phyloP scores from a whole-genome alignment of 2,329 filamentous ascomycete genomes.

The Aureobasidium namibiae region DNA sequence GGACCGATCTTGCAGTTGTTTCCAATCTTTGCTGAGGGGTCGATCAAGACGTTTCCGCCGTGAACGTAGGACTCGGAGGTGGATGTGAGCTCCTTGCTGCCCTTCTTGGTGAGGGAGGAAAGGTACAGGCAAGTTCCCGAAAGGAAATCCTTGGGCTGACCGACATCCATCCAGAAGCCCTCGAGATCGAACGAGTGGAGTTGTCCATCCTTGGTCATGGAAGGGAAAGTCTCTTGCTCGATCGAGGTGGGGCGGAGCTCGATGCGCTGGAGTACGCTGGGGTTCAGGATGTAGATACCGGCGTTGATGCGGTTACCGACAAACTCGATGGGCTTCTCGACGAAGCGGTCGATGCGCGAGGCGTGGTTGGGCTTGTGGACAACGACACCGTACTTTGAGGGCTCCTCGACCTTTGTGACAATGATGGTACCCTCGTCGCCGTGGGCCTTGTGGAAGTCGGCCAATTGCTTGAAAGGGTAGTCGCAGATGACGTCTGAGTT shows the following conservation, averaged over 20 bases:
- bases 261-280: slow-evolving; percentile 80
- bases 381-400: slow-evolving; percentile 96
- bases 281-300: slow-evolving; percentile 96
- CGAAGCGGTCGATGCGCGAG: slow-evolving; percentile 93
- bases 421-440: slow-evolving; percentile 96
- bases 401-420: slow-evolving; percentile 98
- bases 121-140: slow-evolving; percentile 95
- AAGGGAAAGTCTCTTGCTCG: slow-evolving; percentile 97
- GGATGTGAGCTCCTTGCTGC: slow-evolving; percentile 73
- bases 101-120: slow-evolving; percentile 81
- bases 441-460: slow-evolving; percentile 85
- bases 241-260: slow-evolving; percentile 95
- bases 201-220: slow-evolving; percentile 80
- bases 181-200: slow-evolving; percentile 95
- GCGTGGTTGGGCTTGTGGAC: slow-evolving; percentile 92
- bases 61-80: slow-evolving; percentile 71
- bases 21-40: slow-evolving; percentile 89
- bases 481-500: slow-evolving; percentile 99
- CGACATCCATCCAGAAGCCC: slow-evolving; percentile 99
- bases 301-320: slow-evolving; percentile 98
- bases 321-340: slow-evolving; percentile 98
- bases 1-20: slow-evolving; percentile 97
- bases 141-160: slow-evolving; percentile 97
- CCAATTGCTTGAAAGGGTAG: slow-evolving; percentile 85
- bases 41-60: slow-evolving; percentile 91